A percentile compares a stretch with the other conserved stretches of the same genome.
phyloP scores from a whole-genome alignment of 2,329 filamentous ascomycete genomes.

The Microsporum canis region DNA sequence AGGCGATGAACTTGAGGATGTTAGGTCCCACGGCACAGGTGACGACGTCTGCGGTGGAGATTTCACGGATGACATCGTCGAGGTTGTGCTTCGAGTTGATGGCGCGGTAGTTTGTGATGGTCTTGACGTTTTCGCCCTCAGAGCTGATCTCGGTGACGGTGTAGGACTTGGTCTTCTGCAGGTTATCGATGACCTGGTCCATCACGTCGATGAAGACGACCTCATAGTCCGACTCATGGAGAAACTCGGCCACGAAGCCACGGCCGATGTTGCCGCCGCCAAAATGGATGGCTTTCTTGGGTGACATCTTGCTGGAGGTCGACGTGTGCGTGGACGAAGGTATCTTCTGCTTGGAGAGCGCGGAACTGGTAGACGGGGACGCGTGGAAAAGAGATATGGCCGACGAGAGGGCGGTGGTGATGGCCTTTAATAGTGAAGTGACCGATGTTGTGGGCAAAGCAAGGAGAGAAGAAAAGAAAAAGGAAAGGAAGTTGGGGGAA shows the following conservation, averaged over 20 bases:
- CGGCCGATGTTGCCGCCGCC: constrained; percentile 79
- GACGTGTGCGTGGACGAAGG: neutral
- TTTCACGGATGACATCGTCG: constrained; percentile 69
- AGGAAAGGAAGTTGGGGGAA: neutral
- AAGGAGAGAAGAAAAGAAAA: constrained; percentile 6
- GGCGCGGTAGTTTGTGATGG: constrained; percentile 89
- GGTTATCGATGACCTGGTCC: constrained; percentile 64
- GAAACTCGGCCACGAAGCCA: constrained; percentile 80
- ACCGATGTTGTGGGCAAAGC: neutral
- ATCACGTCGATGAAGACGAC: constrained; percentile 95
- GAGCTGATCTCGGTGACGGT: constrained; percentile 85
- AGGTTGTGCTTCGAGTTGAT: constrained; percentile 89
- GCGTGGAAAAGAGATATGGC: neutral
- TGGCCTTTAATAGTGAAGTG: neutral
- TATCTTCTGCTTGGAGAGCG: neutral
- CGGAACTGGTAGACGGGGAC: neutral
- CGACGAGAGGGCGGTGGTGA: neutral
- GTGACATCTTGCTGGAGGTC: neutral
- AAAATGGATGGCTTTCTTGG: constrained; percentile 64
- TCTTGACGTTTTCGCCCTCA: constrained; percentile 68
- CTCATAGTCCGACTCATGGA: constrained; percentile 89
- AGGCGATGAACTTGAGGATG: constrained; percentile 91
- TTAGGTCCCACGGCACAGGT: constrained; percentile 96
- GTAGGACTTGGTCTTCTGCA: constrained; percentile 69
- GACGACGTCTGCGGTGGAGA: constrained; percentile 76